A percentile compares a stretch with the other conserved stretches of the same genome.
Evolutionary conservation across 2,329 filamentous ascomycete species (phyloP).

Genomic region (Monosporascus sp.): DNA sequence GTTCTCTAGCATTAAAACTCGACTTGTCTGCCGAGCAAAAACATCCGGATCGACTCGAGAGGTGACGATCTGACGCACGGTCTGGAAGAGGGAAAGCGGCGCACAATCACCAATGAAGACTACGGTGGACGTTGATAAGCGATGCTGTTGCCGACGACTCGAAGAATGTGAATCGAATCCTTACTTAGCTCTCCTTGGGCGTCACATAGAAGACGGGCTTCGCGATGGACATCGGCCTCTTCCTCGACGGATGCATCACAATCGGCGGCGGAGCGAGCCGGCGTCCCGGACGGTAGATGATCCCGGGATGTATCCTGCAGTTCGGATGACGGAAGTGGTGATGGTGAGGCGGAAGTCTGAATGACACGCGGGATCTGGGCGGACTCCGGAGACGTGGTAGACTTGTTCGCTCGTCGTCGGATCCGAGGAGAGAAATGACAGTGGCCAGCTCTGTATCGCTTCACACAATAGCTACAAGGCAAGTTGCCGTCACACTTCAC

Average conservation of each 20-base stretch:
- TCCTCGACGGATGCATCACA: slow-evolving; percentile 34
- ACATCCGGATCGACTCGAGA: slow-evolving; percentile 42
- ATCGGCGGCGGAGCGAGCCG: slow-evolving; percentile 4
- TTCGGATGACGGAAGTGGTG: slow-evolving; percentile 4
- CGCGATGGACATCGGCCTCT: slow-evolving; percentile 48
- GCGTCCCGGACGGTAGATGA: background rate
- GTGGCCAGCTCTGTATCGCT: slow-evolving; percentile 34
- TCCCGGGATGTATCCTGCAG: background rate
- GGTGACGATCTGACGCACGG: slow-evolving; percentile 46
- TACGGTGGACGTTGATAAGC: slow-evolving; percentile 1
- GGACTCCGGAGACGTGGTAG: slow-evolving; percentile 12
- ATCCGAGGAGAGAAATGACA: slow-evolving; percentile 45
- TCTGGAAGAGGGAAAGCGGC: slow-evolving; percentile 51
- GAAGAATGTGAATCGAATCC: background rate
- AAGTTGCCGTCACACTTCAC: slow-evolving; percentile 50
- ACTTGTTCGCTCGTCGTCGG: slow-evolving; percentile 27
- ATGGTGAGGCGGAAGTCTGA: background rate
- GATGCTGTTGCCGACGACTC: background rate
- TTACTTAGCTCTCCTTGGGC: slow-evolving; percentile 44
- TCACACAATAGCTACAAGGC: slow-evolving; percentile 46
- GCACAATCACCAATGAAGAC: slow-evolving; percentile 53
- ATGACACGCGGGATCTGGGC: slow-evolving; percentile 4
- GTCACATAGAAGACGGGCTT: slow-evolving; percentile 46
- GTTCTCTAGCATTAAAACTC: slow-evolving; percentile 45
- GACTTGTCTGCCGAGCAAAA: slow-evolving; percentile 45